Conservation (phyloP, 345 rosid species). For the Dipteronia sinensis region DNA sequence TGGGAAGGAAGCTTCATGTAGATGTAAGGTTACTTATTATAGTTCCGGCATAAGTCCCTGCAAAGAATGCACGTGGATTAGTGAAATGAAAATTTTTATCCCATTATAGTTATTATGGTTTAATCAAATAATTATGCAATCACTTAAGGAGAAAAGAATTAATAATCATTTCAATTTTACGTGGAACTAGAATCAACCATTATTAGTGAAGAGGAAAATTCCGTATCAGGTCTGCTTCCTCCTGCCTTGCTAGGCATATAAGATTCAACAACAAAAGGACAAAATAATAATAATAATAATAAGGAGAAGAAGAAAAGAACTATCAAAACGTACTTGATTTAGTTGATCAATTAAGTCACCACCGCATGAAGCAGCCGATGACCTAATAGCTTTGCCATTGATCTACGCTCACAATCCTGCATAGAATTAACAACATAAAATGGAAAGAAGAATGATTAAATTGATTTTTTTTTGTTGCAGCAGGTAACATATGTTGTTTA, state of each 20-base stretch:
- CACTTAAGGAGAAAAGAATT: background rate
- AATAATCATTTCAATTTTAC: background rate
- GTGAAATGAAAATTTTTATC: background rate
- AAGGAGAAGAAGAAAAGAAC: background rate
- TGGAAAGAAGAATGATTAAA: background rate
- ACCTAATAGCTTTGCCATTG: slow-evolving; percentile 60
- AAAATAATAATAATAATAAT: background rate
- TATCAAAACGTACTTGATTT: slow-evolving; percentile 19
- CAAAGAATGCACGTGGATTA: slow-evolving; percentile 10
- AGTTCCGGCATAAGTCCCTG: slow-evolving; percentile 11
- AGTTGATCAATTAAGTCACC: slow-evolving; percentile 40
- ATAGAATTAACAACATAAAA: slow-evolving; percentile 19
- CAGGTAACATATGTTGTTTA: background rate
- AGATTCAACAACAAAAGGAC: background rate
- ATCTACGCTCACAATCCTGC: slow-evolving; percentile 89
- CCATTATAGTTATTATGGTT: background rate
- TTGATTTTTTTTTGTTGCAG: background rate
- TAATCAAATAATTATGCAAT: slow-evolving; percentile 4
- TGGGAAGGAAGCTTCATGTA: background rate
- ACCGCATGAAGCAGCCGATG: slow-evolving; percentile 48
- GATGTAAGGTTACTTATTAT: background rate
- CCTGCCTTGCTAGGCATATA: background rate
- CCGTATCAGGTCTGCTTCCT: too few relatives aligned
- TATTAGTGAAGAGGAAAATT: background rate
- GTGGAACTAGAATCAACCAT: background rate